Percentiles rank a stretch among this genome's conserved stretches.
Evolutionary conservation across 1,139 yeast species (phyloP).

Genomic region (Yamadazyma dushanensis): DNA sequence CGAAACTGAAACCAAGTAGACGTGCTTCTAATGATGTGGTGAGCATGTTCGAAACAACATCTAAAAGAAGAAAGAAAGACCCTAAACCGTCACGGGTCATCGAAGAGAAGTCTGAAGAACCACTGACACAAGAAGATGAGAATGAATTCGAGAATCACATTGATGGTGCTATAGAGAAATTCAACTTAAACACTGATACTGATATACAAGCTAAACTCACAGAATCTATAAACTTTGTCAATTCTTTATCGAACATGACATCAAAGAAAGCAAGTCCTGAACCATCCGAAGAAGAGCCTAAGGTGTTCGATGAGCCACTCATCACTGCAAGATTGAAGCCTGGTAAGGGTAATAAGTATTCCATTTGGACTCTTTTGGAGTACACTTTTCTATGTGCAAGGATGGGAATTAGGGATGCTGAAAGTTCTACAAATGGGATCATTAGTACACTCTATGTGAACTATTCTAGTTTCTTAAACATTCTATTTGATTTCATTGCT

Average conservation of each 20-base stretch:
- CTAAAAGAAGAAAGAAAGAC: slow-evolving; percentile 4
- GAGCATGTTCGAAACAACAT: slow-evolving; percentile 5
- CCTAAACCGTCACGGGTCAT: too few relatives aligned
- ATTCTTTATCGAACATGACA: slow-evolving; percentile 2
- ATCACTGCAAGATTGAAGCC: slow-evolving; percentile 27
- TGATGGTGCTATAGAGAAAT: not conserved
- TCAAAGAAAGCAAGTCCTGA: slow-evolving; percentile 4
- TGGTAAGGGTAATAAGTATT: slow-evolving; percentile 19
- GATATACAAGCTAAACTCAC: not conserved
- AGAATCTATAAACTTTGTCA: not conserved
- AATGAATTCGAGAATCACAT: too few relatives aligned
- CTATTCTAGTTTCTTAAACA: slow-evolving; percentile 14
- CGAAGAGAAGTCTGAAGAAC: not conserved
- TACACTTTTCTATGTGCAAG: slow-evolving; percentile 41
- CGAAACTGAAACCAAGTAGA: not conserved
- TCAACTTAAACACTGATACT: not conserved
- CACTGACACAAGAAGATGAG: not conserved
- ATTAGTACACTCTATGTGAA: slow-evolving; percentile 7
- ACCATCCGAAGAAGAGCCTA: slow-evolving; percentile 2
- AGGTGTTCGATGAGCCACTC: slow-evolving; percentile 33
- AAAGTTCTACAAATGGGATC: not conserved
- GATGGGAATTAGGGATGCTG: not conserved
- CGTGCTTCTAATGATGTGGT: too few relatives aligned
- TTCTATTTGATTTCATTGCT: slow-evolving; percentile 25
- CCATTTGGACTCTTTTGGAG: slow-evolving; percentile 31